Evolutionary conservation across 1,284 basidiomycete species (phyloP).

Genomic region (Psilocybe mexicana): DNA sequence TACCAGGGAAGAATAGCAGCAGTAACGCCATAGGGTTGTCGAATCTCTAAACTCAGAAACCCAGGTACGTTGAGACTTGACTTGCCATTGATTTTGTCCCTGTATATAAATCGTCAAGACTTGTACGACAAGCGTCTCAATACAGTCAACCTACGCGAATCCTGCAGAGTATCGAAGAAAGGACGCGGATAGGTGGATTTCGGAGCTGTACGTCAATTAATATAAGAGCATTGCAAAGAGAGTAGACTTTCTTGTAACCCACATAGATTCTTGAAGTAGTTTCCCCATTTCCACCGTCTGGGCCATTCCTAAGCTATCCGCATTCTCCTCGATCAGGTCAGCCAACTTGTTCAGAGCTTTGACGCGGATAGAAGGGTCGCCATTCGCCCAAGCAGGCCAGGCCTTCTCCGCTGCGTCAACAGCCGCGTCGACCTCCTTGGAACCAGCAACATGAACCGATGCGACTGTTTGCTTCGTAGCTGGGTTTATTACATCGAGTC

Average conservation of each 20-base stretch:
- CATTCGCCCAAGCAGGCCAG: not conserved
- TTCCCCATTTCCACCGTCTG: constrained; percentile 61
- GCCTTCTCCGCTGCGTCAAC: constrained; percentile 71
- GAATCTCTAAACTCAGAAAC: not conserved
- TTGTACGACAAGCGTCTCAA: not conserved
- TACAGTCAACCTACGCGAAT: not conserved
- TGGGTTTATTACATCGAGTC: not conserved
- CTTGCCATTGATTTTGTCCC: constrained; percentile 1
- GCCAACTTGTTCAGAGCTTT: constrained; percentile 67
- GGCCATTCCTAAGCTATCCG: constrained; percentile 70
- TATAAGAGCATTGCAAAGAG: not conserved
- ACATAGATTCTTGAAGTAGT: not conserved
- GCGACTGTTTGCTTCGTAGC: not conserved
- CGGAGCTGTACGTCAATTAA: not conserved
- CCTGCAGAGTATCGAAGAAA: constrained; percentile 14
- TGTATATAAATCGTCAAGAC: not conserved
- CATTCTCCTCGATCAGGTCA: constrained; percentile 69
- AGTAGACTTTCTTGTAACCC: not conserved
- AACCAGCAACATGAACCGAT: constrained; percentile 26
- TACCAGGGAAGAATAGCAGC: constrained; percentile 2
- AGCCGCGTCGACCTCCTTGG: constrained; percentile 72
- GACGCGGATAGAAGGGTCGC: constrained; percentile 49
- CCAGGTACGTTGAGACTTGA: constrained; percentile 1
- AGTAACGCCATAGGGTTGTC: constrained; percentile 1
- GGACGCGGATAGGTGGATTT: not conserved